Percentiles rank a stretch among this genome's conserved stretches.
Conservation (phyloP, 2,329 filamentous ascomycete genomes). For the Cordyceps tenuipes region DNA sequence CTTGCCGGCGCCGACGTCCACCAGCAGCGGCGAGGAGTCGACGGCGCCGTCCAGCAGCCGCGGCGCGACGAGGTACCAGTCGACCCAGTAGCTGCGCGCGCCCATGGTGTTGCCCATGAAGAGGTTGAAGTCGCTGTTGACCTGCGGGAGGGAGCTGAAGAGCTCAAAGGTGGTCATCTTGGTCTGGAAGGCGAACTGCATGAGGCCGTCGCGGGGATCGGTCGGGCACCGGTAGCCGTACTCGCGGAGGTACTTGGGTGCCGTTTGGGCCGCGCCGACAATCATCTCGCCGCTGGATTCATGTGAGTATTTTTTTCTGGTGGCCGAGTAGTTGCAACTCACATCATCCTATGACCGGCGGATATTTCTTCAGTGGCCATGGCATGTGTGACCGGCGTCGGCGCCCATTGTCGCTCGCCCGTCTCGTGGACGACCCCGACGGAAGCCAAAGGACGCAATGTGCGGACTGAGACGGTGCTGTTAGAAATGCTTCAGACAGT, state of each 20-base stretch:
- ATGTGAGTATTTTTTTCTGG: not conserved
- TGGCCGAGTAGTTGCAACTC: not conserved
- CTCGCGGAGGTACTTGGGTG: not conserved
- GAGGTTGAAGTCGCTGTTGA: not conserved
- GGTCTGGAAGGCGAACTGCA: constrained; percentile 2
- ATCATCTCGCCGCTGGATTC: not conserved
- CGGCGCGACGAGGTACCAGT: constrained; percentile 19
- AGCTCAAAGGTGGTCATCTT: constrained; percentile 2
- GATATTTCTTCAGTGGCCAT: constrained; percentile 5
- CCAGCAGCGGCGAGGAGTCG: constrained; percentile 16
- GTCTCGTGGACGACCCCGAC: constrained; percentile 1
- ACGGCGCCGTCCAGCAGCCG: constrained; percentile 19
- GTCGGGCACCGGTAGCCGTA: not conserved
- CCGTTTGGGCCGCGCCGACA: constrained; percentile 6
- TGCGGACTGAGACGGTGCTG: not conserved
- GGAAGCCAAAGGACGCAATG: not conserved
- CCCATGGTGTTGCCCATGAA: constrained; percentile 3
- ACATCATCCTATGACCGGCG: constrained; percentile 9
- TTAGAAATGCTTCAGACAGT: too few species aligned
- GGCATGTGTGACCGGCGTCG: constrained; percentile 4
- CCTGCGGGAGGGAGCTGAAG: not conserved
- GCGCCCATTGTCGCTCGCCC: not conserved
- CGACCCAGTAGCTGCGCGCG: not conserved
- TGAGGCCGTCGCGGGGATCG: not conserved
- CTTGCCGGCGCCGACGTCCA: constrained; percentile 23